Base-by-base conservation (phyloP, 2,329 filamentous ascomycete species). In the Aschersonia sp. region DNA sequence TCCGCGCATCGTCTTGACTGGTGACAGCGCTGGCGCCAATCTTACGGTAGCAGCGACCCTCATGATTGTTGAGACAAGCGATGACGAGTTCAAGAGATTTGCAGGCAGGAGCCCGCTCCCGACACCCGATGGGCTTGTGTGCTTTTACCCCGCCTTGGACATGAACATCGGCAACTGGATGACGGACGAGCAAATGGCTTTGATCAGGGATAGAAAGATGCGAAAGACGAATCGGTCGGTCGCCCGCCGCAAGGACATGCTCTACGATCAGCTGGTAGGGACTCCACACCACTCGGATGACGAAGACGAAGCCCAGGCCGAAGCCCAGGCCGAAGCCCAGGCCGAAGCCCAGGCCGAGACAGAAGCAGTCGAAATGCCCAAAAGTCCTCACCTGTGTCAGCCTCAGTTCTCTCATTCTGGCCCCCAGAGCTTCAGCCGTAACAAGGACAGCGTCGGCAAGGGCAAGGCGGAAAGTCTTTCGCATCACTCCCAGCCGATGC, bases 101-200 rank as follows among this genome's bases (percentile, higher is more conserved):
- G 50, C 57, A 10, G 50, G 54, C 1, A 50, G 79, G 52, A 67
- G 67, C 22, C 69, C 79, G 2, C 70, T 95, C 5, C 83, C 88
- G 0, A 61, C 76, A 0, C 92, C 92, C 0, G 83, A 85, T 46
- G 90, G 88, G 0, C 65, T 97, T 6, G 73, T 97, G 0, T 72
- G 95, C 45, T 81, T 94, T 49, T 98, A 98, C 58, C 92, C 92
- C 1, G 82, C 83, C 0, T 68, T 98, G 50, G 92, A 97, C 58
- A 88, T 97, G 84, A 95, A 94, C 58, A 97, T 97, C 54, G 87
- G 87, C 39, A 95, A 89, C 63, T 98, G 92, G 92, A 97, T 98
- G 89, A 89, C 87, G 0, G 90, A 97, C 56, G 90, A 97, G 62
- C 89, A 98, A 61, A 94, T 97, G 87, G 80, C 87, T 0, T 68